Conservation (phyloP, 2,329 filamentous ascomycete genomes). For the Trichoderma sp. region DNA sequence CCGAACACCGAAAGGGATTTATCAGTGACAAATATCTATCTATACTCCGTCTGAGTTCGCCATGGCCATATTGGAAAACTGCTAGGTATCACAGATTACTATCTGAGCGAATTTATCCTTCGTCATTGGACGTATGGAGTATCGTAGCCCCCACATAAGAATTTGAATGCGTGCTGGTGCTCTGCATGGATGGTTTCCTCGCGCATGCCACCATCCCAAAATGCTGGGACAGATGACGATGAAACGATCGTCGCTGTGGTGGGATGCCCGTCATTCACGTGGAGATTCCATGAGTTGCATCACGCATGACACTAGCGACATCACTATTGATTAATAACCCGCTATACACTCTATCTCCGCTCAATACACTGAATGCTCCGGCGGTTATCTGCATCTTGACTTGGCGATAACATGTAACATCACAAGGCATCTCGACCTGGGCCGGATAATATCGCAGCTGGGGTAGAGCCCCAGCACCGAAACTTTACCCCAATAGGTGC, state of each 20-base stretch:
- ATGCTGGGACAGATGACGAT: not conserved
- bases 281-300: not conserved
- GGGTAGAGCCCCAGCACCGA: not conserved
- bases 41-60: not conserved
- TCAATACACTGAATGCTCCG: not conserved
- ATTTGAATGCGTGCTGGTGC: not conserved
- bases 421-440: not conserved
- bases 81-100: not conserved
- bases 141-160: constrained; percentile 2
- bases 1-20: not conserved
- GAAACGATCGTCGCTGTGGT: not conserved
- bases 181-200: not conserved
- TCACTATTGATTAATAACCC: not conserved
- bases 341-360: not conserved
- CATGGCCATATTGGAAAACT: not conserved
- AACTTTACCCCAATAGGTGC: not conserved
- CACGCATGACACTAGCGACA: not conserved
- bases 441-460: constrained; percentile 5
- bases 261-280: not conserved
- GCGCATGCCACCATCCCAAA: constrained; percentile 23
- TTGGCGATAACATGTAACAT: constrained; percentile 19
- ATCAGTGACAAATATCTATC: not conserved
- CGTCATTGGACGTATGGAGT: not conserved
- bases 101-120: not conserved
- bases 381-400: not conserved